Conservation (phyloP, 2,329 filamentous ascomycete genomes). For the Venturia nashicola region DNA sequence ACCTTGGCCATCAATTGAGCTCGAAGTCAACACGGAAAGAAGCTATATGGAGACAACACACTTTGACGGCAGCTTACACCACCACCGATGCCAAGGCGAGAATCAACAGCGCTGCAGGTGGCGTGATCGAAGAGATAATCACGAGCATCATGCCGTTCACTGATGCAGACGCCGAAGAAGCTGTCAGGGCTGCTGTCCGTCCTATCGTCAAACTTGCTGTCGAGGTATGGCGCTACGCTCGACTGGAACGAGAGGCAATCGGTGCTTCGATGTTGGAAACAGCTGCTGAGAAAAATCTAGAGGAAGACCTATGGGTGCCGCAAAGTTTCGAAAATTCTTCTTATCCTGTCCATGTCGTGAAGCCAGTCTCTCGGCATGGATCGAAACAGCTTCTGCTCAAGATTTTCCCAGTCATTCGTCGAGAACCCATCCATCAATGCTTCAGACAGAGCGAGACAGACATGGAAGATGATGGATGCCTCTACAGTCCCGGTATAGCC, state of each 20-base stretch:
- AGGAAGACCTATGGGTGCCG: conserved; percentile 23
- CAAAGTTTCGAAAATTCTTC: conserved; percentile 19
- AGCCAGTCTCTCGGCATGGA: background rate
- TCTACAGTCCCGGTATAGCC: conserved; percentile 37
- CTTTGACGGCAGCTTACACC: conserved; percentile 44
- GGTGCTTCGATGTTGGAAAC: conserved; percentile 36
- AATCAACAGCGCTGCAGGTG: conserved; percentile 42
- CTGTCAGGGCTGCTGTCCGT: conserved; percentile 37
- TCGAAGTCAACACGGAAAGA: conserved; percentile 44
- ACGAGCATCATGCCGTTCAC: conserved; percentile 39
- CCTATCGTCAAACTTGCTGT: conserved; percentile 46
- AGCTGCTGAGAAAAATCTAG: conserved; percentile 21
- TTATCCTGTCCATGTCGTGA: conserved; percentile 6
- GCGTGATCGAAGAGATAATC: conserved; percentile 45
- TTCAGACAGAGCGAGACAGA: conserved; percentile 29
- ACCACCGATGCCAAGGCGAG: conserved; percentile 43
- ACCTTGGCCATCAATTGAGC: conserved; percentile 43
- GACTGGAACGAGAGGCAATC: conserved; percentile 44
- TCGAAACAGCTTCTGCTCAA: conserved; percentile 29
- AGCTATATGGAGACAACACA: conserved; percentile 46
- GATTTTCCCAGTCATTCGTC: conserved; percentile 39
- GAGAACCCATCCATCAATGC: conserved; percentile 38
- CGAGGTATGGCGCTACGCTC: conserved; percentile 45
- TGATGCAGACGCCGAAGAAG: conserved; percentile 26
- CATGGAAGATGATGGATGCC: conserved; percentile 31